These are phyloP conservation scores for Avena atlantica DNA, from an alignment of 176 grass and related monocot species.

Conservation along the genomic window DNA sequence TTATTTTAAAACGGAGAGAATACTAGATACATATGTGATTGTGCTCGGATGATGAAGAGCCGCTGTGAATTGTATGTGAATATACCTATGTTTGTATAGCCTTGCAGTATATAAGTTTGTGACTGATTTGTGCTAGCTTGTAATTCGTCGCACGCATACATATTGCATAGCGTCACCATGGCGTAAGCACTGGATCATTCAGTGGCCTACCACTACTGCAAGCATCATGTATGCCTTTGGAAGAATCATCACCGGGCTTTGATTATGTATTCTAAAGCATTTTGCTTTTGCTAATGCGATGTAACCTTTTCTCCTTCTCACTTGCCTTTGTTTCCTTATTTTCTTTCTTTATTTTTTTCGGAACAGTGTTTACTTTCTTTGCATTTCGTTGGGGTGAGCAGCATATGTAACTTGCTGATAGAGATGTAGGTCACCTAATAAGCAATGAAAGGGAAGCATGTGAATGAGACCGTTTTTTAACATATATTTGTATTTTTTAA, in stretches of 20 bases:
- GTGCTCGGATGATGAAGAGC: background rate
- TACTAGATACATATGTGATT: background rate
- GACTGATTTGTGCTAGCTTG: background rate
- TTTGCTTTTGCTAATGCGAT: conserved; percentile 61
- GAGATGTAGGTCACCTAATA: conserved; percentile 35
- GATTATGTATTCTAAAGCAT: conserved; percentile 40
- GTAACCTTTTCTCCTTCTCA: conserved; percentile 30
- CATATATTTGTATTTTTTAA: no score
- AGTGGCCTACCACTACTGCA: conserved; percentile 41
- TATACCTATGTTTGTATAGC: background rate
- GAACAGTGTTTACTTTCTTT: no score
- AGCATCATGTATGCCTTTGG: conserved; percentile 10
- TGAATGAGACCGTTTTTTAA: background rate
- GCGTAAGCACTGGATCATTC: conserved; percentile 41
- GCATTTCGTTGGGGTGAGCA: background rate
- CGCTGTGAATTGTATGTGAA: conserved; percentile 18
- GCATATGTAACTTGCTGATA: conserved; percentile 32
- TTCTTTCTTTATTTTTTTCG: conserved; percentile 20
- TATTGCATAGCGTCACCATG: conserved; percentile 8
- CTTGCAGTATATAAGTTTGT: background rate
- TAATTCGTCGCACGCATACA: background rate
- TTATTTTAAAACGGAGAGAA: no score
- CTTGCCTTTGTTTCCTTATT: conserved; percentile 17
- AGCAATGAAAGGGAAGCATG: conserved; percentile 1
- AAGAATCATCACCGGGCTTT: conserved; percentile 43